phyloP scores from a whole-genome alignment of 2,329 filamentous ascomycete genomes.

The Neodidymelliopsis sp. region DNA sequence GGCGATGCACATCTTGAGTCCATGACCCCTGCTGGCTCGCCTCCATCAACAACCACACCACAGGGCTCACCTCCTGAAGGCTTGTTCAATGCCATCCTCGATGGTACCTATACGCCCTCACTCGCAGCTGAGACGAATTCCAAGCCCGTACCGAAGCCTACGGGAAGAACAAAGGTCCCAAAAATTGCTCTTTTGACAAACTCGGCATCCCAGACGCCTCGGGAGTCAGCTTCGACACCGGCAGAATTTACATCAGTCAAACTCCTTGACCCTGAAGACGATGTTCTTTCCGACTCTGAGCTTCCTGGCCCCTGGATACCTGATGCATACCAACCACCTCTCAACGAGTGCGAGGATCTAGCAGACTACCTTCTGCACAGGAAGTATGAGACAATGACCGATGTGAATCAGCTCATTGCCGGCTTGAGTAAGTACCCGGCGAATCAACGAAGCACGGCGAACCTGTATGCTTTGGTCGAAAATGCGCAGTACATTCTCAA shows the following conservation, averaged over 20 bases:
- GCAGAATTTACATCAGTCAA: conserved; percentile 29
- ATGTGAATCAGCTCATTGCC: conserved; percentile 52
- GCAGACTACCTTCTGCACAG: conserved; percentile 53
- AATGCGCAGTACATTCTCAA: conserved; percentile 62
- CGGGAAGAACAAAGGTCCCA: conserved; percentile 24
- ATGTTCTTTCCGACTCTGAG: conserved; percentile 46
- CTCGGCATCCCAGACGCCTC: conserved; percentile 38
- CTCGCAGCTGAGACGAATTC: conserved; percentile 15
- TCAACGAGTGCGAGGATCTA: conserved; percentile 48
- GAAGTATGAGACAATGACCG: conserved; percentile 52
- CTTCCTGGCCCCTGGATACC: conserved; percentile 48
- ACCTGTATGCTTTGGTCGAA: conserved; percentile 62
- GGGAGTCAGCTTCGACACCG: conserved; percentile 35
- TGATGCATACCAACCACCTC: conserved; percentile 32
- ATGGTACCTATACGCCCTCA: conserved; percentile 15
- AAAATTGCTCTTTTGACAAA: conserved; percentile 30
- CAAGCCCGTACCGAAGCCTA: conserved; percentile 16
- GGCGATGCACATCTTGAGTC: conserved; percentile 20
- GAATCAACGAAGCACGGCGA: conserved; percentile 56
- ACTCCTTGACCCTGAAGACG: conserved; percentile 43
- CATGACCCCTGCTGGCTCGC: conserved; percentile 23
- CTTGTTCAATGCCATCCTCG: conserved; percentile 20
- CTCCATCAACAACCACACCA: conserved; percentile 20
- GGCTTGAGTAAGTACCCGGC: conserved; percentile 54
- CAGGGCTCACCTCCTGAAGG: conserved; percentile 31